Evolutionary conservation across 768 basidiomycete species (phyloP).

Genomic region (Boletales sp.): DNA sequence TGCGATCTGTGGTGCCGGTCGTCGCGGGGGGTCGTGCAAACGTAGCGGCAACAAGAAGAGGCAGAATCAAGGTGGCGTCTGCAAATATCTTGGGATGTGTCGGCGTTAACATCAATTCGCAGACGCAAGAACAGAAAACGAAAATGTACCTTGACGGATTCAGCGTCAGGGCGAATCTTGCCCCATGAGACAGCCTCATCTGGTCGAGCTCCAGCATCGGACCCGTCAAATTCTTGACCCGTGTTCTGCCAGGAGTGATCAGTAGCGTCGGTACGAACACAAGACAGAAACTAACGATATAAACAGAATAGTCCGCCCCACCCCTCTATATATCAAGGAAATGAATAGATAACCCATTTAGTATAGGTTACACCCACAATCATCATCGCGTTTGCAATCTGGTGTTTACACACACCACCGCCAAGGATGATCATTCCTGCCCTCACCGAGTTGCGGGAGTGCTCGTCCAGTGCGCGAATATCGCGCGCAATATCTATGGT

Average conservation of each 20-base stretch:
- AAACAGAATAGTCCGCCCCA: conserved; percentile 96
- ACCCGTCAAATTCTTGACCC: conserved; percentile 98
- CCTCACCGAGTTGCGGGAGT: conserved; percentile 80
- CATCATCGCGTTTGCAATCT: conserved; percentile 99
- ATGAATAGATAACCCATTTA: not conserved
- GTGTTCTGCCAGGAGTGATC: conserved; percentile 65
- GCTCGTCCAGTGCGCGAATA: conserved; percentile 88
- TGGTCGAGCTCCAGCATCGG: conserved; percentile 93
- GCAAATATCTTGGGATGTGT: conserved; percentile 61
- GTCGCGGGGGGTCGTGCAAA: conserved; percentile 51
- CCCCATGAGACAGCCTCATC: conserved; percentile 99
- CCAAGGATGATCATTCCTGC: conserved; percentile 99
- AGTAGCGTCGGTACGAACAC: not conserved
- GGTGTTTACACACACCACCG: conserved; percentile 98
- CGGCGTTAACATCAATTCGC: not conserved
- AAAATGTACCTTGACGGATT: conserved; percentile 68
- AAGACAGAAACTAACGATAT: conserved; percentile 57
- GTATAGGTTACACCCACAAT: conserved; percentile 56
- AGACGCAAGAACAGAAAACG: not conserved
- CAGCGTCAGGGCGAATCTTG: conserved; percentile 85
- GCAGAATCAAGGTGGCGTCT: conserved; percentile 97
- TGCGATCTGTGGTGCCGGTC: no score
- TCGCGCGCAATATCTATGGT: conserved; percentile 93
- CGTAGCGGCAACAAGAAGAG: conserved; percentile 91
- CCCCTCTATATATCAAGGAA: conserved; percentile 65